Base-by-base conservation (phyloP, 208 protist genomes). In the Porcisia hertigi region DNA sequence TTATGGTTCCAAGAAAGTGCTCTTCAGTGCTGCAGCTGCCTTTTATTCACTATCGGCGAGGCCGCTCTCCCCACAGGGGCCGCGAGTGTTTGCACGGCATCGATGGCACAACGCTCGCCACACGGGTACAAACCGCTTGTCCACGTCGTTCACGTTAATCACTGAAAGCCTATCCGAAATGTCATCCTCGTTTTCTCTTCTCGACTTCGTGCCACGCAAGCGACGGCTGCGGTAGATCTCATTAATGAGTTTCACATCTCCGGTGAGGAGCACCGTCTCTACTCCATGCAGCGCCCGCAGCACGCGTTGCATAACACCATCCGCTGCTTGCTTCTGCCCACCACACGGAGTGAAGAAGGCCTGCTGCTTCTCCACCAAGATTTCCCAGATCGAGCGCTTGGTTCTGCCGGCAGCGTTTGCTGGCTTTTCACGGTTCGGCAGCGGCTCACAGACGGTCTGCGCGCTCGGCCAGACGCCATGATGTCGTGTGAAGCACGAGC, bases 401-500 rank as follows among this genome's bases (percentile, higher is more conserved):
- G n/a, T 18, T 23, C 20, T 18, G 3, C 30, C 30, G 5, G 47
- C 25, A n/a, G 43, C 14, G 7, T 67, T 16, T 3, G n/a, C 34
- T 6, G 71, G 11, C 9, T 14, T 18, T 11, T 30, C 60, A 12
- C 69, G 60, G 34, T 54, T n/a, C 7, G 80, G 77, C 5, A 84
- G 64, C 14, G 69, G 71, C 49, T 84, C 66, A 36, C 69, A 88
- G n/a, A 96, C 87, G 12, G 74, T 86, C 71, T 91, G 80, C n/a
- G 77, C 79, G 14, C 69, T 85, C 16, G 93, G 93, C 81, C 89
- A 90, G 54, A 65, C 52, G 0, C 77, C 67, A 71, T 97, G 90
- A 59, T 97, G 83, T 0, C 93, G 93, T 1, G 86, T 82, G 73
- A 97, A 97, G 75, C 93, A 97, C 1, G 91, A 95, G n/a, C 93